A percentile compares a stretch with the other conserved stretches of the same genome.
These are phyloP conservation scores for Oryza officinalis DNA, from an alignment of 176 grass and related monocot genomes.

Conservation along the genomic window DNA sequence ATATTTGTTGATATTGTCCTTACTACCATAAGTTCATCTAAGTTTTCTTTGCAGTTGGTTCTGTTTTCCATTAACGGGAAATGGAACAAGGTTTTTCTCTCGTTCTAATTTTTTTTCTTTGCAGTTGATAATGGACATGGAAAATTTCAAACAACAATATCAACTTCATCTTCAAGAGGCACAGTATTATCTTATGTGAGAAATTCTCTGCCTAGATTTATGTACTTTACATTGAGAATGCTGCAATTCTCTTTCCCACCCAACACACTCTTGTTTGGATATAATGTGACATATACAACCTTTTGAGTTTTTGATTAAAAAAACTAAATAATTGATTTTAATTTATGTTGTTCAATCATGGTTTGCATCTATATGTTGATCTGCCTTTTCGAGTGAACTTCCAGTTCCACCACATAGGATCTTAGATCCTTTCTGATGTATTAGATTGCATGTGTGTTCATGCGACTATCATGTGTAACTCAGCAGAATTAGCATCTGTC, in stretches of 20 bases:
- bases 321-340: constrained; percentile 11
- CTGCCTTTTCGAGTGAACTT: constrained; percentile 11
- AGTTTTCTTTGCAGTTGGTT: constrained; percentile 61
- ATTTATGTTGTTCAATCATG: constrained; percentile 5
- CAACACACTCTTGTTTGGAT: constrained; percentile 3
- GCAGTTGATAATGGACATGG: constrained; percentile 86
- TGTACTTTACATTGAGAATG: constrained; percentile 5
- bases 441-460: neutral
- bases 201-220: constrained; percentile 25
- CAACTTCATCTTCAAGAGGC: constrained; percentile 61
- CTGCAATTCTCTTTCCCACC: constrained; percentile 5
- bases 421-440: constrained; percentile 24
- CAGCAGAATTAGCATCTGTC: constrained; percentile 8
- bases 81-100: neutral
- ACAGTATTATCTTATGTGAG: constrained; percentile 63
- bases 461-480: neutral
- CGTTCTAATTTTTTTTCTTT: constrained; percentile 26
- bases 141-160: constrained; percentile 71
- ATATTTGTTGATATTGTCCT: constrained; percentile 11
- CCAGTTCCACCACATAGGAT: neutral
- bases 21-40: constrained; percentile 19
- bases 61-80: neutral
- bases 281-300: neutral
- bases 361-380: constrained; percentile 11
- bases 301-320: neutral